phyloP scores from a whole-genome alignment of 169 alveolate species.

The Toxoplasma gondii region DNA sequence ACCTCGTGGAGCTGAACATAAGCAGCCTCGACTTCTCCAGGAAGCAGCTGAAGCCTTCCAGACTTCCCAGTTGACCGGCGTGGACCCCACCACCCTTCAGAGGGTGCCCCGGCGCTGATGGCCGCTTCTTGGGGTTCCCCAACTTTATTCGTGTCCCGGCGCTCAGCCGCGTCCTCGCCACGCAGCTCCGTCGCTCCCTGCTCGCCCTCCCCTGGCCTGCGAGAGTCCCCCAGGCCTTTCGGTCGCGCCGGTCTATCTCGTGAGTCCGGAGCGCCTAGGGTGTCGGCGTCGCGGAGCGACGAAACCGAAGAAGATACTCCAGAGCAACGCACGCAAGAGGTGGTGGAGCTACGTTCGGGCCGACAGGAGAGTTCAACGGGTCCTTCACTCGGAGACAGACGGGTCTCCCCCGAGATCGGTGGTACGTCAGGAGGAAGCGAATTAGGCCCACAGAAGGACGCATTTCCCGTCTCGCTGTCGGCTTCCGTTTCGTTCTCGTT shows the following conservation, averaged over 20 bases:
- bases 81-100: background rate
- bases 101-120: background rate
- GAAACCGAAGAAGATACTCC: background rate
- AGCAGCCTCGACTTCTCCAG: constrained; percentile 37
- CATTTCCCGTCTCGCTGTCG: no score
- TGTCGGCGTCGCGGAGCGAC: background rate
- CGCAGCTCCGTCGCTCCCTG: background rate
- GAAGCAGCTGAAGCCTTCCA: constrained; percentile 2
- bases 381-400: background rate
- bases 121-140: background rate
- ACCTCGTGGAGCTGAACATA: constrained; percentile 41
- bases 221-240: no score
- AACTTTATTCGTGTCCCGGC: background rate
- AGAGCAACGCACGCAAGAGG: background rate
- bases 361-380: background rate
- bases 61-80: background rate
- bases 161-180: background rate
- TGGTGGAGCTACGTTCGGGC: background rate
- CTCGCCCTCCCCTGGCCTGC: no score
- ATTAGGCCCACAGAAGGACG: no score
- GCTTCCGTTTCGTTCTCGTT: no score
- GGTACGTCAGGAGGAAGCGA: no score
- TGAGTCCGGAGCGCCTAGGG: background rate
- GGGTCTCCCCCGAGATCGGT: background rate
- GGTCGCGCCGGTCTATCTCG: no score